Percentiles rank a stretch among this genome's conserved stretches.
Evolutionary conservation across 1,139 yeast genomes (phyloP).

Genomic region (Kodamaea plutei): DNA sequence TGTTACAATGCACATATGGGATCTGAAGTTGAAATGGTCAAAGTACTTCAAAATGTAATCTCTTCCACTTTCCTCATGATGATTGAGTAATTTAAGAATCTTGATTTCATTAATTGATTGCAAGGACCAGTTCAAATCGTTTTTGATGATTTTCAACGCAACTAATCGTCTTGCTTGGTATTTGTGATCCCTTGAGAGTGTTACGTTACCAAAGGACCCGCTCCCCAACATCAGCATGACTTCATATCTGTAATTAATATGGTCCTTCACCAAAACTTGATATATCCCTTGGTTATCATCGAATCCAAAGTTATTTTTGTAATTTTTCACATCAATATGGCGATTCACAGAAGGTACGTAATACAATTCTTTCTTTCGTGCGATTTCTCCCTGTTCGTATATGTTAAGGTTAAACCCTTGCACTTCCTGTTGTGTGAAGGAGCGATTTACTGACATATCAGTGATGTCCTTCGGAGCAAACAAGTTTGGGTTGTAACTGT

Average conservation of each 20-base stretch:
- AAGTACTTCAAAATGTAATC: conserved; percentile 45
- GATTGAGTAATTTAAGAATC: conserved; percentile 48
- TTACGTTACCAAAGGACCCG: conserved; percentile 84
- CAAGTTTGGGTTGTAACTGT: conserved; percentile 2
- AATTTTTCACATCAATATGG: conserved; percentile 41
- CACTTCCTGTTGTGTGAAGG: conserved; percentile 5
- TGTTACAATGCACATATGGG: conserved; percentile 79
- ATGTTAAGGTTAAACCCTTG: conserved; percentile 25
- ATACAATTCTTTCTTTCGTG: conserved; percentile 37
- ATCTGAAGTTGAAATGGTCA: conserved; percentile 75
- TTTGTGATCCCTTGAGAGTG: conserved; percentile 68
- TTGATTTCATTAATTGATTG: conserved; percentile 81
- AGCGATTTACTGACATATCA: conserved; percentile 10
- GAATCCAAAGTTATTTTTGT: conserved; percentile 58
- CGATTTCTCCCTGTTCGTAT: conserved; percentile 53
- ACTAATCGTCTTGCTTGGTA: conserved; percentile 33
- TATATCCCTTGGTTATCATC: conserved; percentile 71
- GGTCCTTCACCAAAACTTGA: conserved; percentile 56
- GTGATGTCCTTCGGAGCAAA: conserved; percentile 2
- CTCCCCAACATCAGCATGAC: conserved; percentile 59
- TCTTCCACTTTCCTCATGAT: conserved; percentile 4
- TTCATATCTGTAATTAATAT: conserved; percentile 71
- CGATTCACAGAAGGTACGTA: conserved; percentile 28
- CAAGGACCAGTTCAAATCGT: conserved; percentile 67
- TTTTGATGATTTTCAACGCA: conserved; percentile 75